Evolutionary conservation across 1,139 yeast genomes (phyloP), one percentile per base, ranked within the genome.

Genomic region (Trichomonascaceae sp.): DNA sequence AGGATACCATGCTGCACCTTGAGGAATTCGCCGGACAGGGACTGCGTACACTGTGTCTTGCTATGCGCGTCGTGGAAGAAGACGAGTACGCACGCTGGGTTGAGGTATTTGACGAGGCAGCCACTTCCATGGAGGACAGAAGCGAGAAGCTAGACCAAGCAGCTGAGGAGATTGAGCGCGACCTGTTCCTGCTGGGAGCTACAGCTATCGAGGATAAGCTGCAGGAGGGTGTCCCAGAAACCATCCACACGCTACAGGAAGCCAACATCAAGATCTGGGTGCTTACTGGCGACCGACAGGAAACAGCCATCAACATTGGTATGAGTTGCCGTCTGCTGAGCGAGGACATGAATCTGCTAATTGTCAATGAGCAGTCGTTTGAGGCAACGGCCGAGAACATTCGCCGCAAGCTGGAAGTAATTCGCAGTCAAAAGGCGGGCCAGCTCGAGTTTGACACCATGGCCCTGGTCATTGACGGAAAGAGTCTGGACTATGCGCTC

Each of bases 251-350:
- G 3, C 65, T 92, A 38, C 98, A 89, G 55, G 82, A 80, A 38
- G 99, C 99, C 0, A 97, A 97, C 13, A 85, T 92, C 46, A 89
- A 85, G 54, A 71, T 92, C 16, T 92, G 98, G 99, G 96, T 92
- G 22, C 65, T 92, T 38, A 92, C 99, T 6, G 99, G 99, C 46
- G 99, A 92, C 54, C 71, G 95, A 52, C 98, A 89, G 55, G 99
- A 92, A 57, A 92, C 99, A n/a, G 99, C 98, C 1, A 81, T 92
- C 43, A 92, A 92, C 53, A 89, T 92, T 53, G 99, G 98, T 42
- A 85, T 89, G 96, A 81, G 94, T 46, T 92, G 98, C 64, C 84
- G 82, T 50, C 65, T 92, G 35, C 62, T 92, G 33, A 78, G 93
- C 54, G 98, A 92, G 55, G 98, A 92, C 51, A 92, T 92, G 99